These are phyloP conservation scores for Auricularia cornea DNA, from an alignment of 768 basidiomycete genomes.

Conservation along the genomic window DNA sequence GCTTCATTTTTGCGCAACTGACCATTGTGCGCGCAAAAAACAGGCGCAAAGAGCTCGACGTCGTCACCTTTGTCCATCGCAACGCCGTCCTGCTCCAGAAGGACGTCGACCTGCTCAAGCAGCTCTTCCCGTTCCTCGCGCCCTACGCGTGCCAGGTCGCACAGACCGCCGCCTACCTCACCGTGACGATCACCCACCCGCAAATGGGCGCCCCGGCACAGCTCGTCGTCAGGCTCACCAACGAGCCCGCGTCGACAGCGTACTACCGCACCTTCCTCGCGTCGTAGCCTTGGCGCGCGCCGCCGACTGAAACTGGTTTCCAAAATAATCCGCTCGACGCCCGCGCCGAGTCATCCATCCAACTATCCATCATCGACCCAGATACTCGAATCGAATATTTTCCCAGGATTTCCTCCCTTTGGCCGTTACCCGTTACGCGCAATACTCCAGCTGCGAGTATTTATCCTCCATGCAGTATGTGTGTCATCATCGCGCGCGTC, in stretches of 20 bases:
- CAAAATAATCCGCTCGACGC: not conserved
- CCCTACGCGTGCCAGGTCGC: not conserved
- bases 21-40: not conserved
- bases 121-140: not conserved
- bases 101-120: conserved; percentile 3
- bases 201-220: not conserved
- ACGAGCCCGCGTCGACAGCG: not conserved
- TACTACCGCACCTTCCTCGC: conserved; percentile 1
- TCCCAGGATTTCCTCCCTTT: no score
- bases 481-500: not conserved
- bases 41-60: not conserved
- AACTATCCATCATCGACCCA: not conserved
- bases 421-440: no score
- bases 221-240: not conserved
- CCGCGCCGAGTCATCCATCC: not conserved
- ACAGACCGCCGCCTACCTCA: not conserved
- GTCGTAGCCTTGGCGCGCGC: not conserved
- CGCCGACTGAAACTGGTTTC: not conserved
- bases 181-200: not conserved
- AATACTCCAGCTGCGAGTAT: no score
- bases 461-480: not conserved
- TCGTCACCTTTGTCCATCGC: conserved; percentile 2
- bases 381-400: no score
- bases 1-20: no score
- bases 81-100: conserved; percentile 1